Base-by-base conservation (phyloP, 1,284 basidiomycete species). In the Leccinum solheimii region DNA sequence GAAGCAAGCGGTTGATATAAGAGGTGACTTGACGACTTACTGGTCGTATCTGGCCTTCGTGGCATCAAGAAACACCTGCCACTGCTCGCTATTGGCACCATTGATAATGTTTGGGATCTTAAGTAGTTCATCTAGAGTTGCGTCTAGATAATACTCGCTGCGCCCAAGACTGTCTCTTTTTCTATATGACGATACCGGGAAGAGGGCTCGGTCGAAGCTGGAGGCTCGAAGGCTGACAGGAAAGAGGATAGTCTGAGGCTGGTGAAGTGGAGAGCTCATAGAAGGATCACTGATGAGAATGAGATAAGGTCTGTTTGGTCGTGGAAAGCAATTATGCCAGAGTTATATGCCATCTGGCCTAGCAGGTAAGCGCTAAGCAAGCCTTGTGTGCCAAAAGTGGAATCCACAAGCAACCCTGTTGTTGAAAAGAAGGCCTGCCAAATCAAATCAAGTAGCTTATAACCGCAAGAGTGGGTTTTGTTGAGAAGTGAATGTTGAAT, bases 121-220 rank as follows among this genome's bases (percentile, higher is more conserved):
- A 6, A 62, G 16, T 19, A 68, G 19, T 26, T 68, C 67, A 4
- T 63, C 61, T 13, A 68, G 14, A 3, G 67, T 66, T 13, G 55
- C 62, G 9, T 64, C 55, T 19, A 68, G 62, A 7, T 60, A n/a
- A 13, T 60, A 11, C 8, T 61, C 58, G 19, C 52, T 54, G 4
- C 45, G 23, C 5, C 55, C 27, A 19, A 68, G n/a, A 0, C 7
- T 32, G 32, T 32, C 10, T 32, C 32, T 59, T n/a, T 51, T 51
- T 14, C 0, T 6, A 49, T 49, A 32, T 6, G 16, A 32, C 11
- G 32, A 49, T n/a, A 66, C 6, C 3, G 63, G 61, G 21, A 61
- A 63, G 21, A 61, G 13, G 1, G 14, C 21, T 19, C 40, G 52
- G 21, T 67, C 19, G 26, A 61, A 62, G 27, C 21, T 27, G 10